A percentile compares a stretch with the other conserved stretches of the same genome.
phyloP scores from a whole-genome alignment of 306 rosid genomes.

The Rosa chinensis region DNA sequence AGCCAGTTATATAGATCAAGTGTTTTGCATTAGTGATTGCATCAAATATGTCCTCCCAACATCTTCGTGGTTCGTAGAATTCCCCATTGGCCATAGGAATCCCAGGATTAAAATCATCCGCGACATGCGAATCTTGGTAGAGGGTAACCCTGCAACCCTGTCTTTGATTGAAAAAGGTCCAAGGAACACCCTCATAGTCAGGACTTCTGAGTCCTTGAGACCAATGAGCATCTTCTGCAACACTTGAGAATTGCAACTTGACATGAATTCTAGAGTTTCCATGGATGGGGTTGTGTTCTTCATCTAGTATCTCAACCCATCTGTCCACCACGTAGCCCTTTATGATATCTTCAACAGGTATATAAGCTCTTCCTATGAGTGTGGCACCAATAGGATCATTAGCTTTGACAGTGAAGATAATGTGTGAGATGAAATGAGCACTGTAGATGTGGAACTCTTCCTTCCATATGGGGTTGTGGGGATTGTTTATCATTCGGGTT shows the following conservation, averaged over 20 bases:
- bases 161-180: conserved; percentile 66
- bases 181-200: conserved; percentile 53
- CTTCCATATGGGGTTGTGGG: conserved; percentile 51
- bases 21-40: conserved; percentile 55
- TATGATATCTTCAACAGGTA: conserved; percentile 47
- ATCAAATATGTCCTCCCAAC: conserved; percentile 77
- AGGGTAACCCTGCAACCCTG: conserved; percentile 61
- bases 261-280: conserved; percentile 58
- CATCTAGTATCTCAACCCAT: conserved; percentile 62
- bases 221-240: conserved; percentile 35
- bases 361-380: conserved; percentile 72
- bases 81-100: conserved; percentile 18
- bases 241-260: conserved; percentile 33
- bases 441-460: conserved; percentile 61
- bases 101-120: conserved; percentile 11
- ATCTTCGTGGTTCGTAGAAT: conserved; percentile 37
- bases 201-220: conserved; percentile 48
- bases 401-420: conserved; percentile 72
- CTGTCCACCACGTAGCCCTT: conserved; percentile 25
- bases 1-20: conserved; percentile 76
- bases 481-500: conserved; percentile 46
- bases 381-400: conserved; percentile 65
- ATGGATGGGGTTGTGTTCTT: conserved; percentile 42
- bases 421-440: conserved; percentile 59
- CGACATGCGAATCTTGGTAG: conserved; percentile 80